Conservation (phyloP, 768 basidiomycete species). For the Psilocybe cyanescens region DNA sequence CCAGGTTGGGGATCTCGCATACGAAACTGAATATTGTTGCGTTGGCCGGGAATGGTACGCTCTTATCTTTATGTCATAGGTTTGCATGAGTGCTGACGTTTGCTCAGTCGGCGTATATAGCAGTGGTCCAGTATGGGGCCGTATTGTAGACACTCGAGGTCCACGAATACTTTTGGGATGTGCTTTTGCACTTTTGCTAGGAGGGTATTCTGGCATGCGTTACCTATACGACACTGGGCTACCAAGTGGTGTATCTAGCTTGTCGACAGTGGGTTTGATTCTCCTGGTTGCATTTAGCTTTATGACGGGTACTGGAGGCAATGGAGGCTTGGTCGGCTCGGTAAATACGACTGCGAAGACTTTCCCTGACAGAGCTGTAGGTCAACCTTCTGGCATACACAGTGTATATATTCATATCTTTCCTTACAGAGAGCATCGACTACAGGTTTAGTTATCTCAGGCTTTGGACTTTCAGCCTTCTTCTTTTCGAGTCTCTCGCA, state of each 20-base stretch:
- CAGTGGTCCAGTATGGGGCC: slow-evolving; percentile 79
- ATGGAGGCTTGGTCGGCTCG: slow-evolving; percentile 68
- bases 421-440: slow-evolving; percentile 69
- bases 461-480: slow-evolving; percentile 92
- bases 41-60: slow-evolving; percentile 75
- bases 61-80: not conserved
- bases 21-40: slow-evolving; percentile 85
- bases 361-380: slow-evolving; percentile 72
- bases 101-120: slow-evolving; percentile 73
- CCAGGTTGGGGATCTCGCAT: slow-evolving; percentile 74
- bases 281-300: slow-evolving; percentile 66
- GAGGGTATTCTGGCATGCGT: slow-evolving; percentile 79
- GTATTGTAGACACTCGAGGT: slow-evolving; percentile 74
- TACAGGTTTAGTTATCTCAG: slow-evolving; percentile 81
- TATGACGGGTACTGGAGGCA: slow-evolving; percentile 79
- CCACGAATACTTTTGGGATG: slow-evolving; percentile 67
- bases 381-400: slow-evolving; percentile 25
- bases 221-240: slow-evolving; percentile 64
- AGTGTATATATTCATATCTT: slow-evolving; percentile 2
- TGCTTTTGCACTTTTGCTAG: slow-evolving; percentile 61
- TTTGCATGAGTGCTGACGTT: not conserved
- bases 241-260: slow-evolving; percentile 31
- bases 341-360: slow-evolving; percentile 85
- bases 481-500: slow-evolving; percentile 82
- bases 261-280: slow-evolving; percentile 47